phyloP scores from a whole-genome alignment of 768 basidiomycete species.

The Boletus rubescentipes region DNA sequence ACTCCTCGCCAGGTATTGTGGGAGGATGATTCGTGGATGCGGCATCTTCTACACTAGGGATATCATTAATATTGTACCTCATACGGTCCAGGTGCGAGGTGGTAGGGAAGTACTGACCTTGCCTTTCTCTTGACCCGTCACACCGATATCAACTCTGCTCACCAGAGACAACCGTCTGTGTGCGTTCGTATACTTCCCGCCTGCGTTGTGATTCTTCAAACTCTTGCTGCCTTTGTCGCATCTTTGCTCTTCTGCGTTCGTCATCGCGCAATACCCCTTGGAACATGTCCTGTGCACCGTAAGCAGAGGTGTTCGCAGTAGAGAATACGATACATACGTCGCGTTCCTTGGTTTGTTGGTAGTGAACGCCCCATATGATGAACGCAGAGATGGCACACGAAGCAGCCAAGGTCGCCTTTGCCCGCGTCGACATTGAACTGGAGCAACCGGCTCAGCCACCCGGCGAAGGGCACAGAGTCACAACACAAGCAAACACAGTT shows the following conservation, averaged over 20 bases:
- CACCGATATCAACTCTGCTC: slow-evolving; percentile 13
- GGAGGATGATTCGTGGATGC: not conserved
- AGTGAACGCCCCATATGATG: slow-evolving; percentile 89
- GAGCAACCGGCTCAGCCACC: slow-evolving; percentile 19
- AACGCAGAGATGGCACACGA: slow-evolving; percentile 62
- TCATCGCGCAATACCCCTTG: slow-evolving; percentile 89
- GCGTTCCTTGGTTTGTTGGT: slow-evolving; percentile 78
- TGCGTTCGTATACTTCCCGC: slow-evolving; percentile 62
- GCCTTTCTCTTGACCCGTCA: not conserved
- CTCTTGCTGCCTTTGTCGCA: slow-evolving; percentile 62
- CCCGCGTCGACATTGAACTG: slow-evolving; percentile 57
- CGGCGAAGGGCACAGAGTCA: slow-evolving; percentile 3
- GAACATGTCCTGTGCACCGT: slow-evolving; percentile 73
- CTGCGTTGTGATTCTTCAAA: slow-evolving; percentile 60
- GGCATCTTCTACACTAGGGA: not conserved
- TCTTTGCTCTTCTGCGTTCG: slow-evolving; percentile 71
- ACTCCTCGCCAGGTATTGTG: not conserved
- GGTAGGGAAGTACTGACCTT: slow-evolving; percentile 8
- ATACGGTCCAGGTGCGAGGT: too few relatives aligned
- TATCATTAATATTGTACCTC: not conserved
- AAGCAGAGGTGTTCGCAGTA: slow-evolving; percentile 1
- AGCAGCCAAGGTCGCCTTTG: slow-evolving; percentile 71
- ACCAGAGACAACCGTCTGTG: slow-evolving; percentile 35
- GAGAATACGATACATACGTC: slow-evolving; percentile 46
- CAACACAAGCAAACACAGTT: slow-evolving; percentile 44